These are phyloP conservation scores for Dryas octopetala DNA, from an alignment of 306 rosid genomes.

Conservation along the genomic window DNA sequence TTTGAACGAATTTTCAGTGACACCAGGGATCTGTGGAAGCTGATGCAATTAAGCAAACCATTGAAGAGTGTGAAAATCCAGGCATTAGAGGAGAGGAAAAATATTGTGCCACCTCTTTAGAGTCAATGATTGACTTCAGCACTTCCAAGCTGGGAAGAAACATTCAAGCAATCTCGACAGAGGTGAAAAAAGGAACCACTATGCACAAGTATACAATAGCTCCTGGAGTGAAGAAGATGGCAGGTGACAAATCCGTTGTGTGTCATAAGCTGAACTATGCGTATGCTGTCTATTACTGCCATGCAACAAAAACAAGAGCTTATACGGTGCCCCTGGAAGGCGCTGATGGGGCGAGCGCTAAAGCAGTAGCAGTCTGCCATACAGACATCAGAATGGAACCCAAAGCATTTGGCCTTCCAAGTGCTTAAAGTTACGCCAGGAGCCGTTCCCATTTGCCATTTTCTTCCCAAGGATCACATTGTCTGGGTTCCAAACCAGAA, in stretches of 20 bases:
- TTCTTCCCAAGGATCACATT: conserved; percentile 67
- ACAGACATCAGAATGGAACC: conserved; percentile 62
- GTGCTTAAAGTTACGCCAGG: conserved; percentile 70
- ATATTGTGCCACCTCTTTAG: conserved; percentile 82
- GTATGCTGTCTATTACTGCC: conserved; percentile 71
- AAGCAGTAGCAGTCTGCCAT: conserved; percentile 67
- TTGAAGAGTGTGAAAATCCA: conserved; percentile 53
- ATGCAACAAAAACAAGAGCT: conserved; percentile 32
- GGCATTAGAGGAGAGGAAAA: conserved; percentile 57
- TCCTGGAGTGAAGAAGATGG: conserved; percentile 40
- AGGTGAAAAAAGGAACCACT: conserved; percentile 39
- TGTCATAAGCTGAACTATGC: conserved; percentile 67
- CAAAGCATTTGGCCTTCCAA: conserved; percentile 66
- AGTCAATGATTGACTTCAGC: conserved; percentile 80
- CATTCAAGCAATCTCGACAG: conserved; percentile 55
- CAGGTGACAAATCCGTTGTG: conserved; percentile 44
- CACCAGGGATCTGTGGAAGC: conserved; percentile 49
- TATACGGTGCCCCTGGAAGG: conserved; percentile 1
- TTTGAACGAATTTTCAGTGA: conserved; percentile 35
- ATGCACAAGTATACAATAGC: conserved; percentile 44
- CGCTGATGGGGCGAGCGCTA: conserved; percentile 44
- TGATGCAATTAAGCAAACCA: conserved; percentile 36
- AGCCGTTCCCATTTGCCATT: conserved; percentile 66
- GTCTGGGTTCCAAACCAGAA: conserved; percentile 57
- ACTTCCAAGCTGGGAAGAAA: conserved; percentile 62